Conservation (phyloP, 2,329 filamentous ascomycete species). For the Paraphaeosphaeria minitans region DNA sequence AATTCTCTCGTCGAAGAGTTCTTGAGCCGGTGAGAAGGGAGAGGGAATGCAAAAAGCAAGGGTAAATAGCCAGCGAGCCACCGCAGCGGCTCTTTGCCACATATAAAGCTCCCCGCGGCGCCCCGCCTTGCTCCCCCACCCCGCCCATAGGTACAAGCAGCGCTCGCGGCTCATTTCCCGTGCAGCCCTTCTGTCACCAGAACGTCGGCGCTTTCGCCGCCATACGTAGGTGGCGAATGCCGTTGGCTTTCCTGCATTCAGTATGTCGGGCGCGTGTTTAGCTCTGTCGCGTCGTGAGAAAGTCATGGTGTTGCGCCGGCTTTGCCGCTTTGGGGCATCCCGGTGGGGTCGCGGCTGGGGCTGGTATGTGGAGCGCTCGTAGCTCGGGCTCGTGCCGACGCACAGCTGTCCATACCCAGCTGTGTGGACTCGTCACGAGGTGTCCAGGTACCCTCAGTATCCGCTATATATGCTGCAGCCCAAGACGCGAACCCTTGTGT, state of each 20-base stretch:
- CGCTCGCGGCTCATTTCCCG: not conserved
- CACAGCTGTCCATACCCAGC: constrained; percentile 22
- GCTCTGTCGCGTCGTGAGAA: constrained; percentile 7
- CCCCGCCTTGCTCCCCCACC: constrained; percentile 29
- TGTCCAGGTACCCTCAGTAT: constrained; percentile 6
- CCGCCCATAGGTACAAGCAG: not conserved
- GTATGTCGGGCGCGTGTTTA: constrained; percentile 1
- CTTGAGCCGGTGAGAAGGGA: not conserved
- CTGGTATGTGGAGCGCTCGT: constrained; percentile 1
- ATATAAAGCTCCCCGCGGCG: constrained; percentile 33
- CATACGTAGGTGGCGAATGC: not conserved
- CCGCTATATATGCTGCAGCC: constrained; percentile 5
- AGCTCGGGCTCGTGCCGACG: constrained; percentile 7
- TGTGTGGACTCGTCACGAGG: constrained; percentile 18
- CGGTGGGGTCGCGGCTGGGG: constrained; percentile 11
- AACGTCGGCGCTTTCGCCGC: not conserved
- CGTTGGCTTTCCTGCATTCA: not conserved
- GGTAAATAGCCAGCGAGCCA: constrained; percentile 12
- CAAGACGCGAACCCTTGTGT: not conserved
- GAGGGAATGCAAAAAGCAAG: not conserved
- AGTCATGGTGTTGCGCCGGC: constrained; percentile 23
- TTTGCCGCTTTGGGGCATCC: constrained; percentile 26
- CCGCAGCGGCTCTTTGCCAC: constrained; percentile 16
- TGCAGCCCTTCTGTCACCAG: constrained; percentile 5
- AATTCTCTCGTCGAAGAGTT: not conserved